Evolutionary conservation across 768 basidiomycete genomes (phyloP).

Genomic region (Dacryopinax spathularia): DNA sequence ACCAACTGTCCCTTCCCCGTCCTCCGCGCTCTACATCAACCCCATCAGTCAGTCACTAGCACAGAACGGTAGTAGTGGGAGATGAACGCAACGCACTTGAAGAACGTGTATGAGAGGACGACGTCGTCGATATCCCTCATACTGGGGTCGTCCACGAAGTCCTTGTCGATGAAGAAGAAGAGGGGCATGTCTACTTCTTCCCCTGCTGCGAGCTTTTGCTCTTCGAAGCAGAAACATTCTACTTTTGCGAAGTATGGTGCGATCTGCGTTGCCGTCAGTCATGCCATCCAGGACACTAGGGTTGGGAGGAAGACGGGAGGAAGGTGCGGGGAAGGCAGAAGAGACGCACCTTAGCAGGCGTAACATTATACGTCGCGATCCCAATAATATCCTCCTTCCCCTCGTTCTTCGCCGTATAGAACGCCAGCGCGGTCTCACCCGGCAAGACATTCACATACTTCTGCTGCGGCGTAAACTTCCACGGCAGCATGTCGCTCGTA

Average conservation of each 20-base stretch:
- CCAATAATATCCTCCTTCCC: conserved; percentile 83
- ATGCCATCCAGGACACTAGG: neutral
- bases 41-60: neutral
- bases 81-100: conserved; percentile 46
- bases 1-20: conserved; percentile 76
- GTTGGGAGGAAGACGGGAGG: neutral
- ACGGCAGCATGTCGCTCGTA: conserved; percentile 73
- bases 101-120: conserved; percentile 94
- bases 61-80: neutral
- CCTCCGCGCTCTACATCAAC: conserved; percentile 55
- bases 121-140: conserved; percentile 80
- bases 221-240: conserved; percentile 99
- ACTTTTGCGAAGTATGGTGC: conserved; percentile 99
- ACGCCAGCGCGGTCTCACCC: conserved; percentile 90
- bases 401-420: conserved; percentile 84
- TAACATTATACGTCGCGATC: conserved; percentile 98
- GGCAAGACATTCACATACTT: conserved; percentile 80
- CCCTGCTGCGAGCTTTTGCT: conserved; percentile 83
- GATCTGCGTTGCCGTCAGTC: conserved; percentile 38
- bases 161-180: conserved; percentile 97
- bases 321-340: neutral
- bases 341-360: conserved; percentile 74
- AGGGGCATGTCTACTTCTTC: conserved; percentile 98
- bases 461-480: conserved; percentile 86
- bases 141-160: conserved; percentile 82